These are phyloP conservation scores for Xylaria sp. DNA, from an alignment of 2,329 filamentous ascomycete species.

Conservation along the genomic window DNA sequence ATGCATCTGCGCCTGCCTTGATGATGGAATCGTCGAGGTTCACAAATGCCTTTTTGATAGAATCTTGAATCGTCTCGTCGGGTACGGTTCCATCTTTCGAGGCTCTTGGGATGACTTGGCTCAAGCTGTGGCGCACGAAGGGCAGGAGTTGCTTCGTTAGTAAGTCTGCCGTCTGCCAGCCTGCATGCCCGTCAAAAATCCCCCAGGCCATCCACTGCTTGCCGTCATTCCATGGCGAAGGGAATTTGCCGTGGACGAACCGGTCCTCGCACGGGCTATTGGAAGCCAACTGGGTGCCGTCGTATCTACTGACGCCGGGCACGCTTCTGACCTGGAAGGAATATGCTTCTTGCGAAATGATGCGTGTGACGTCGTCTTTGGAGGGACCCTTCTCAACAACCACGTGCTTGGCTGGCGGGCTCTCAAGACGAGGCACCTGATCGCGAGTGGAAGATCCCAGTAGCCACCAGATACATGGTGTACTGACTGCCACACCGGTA, in stretches of 20 bases:
- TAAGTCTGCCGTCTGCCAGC: conserved; percentile 2
- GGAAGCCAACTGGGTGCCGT: not conserved
- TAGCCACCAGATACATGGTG: too few species aligned
- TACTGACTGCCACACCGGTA: too few species aligned
- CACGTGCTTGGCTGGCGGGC: not conserved
- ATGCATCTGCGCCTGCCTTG: not conserved
- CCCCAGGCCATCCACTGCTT: conserved; percentile 13
- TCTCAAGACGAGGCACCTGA: too few species aligned
- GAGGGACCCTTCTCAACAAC: not conserved
- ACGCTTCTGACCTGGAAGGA: not conserved
- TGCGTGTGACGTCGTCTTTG: not conserved
- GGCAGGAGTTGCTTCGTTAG: not conserved
- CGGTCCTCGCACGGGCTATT: conserved; percentile 2
- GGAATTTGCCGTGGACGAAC: conserved; percentile 8
- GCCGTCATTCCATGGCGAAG: not conserved
- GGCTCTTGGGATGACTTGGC: not conserved
- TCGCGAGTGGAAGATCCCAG: too few species aligned
- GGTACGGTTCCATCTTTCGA: not conserved
- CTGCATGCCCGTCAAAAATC: conserved; percentile 4
- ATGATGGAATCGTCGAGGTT: conserved; percentile 1
- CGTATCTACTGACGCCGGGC: not conserved
- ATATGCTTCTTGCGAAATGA: not conserved
- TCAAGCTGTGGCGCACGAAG: not conserved
- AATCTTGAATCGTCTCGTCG: not conserved
- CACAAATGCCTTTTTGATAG: not conserved